Percentiles rank a stretch among this genome's conserved stretches.
Conservation (phyloP, 306 rosid genomes). For the Cyclanthera cordifolia region DNA sequence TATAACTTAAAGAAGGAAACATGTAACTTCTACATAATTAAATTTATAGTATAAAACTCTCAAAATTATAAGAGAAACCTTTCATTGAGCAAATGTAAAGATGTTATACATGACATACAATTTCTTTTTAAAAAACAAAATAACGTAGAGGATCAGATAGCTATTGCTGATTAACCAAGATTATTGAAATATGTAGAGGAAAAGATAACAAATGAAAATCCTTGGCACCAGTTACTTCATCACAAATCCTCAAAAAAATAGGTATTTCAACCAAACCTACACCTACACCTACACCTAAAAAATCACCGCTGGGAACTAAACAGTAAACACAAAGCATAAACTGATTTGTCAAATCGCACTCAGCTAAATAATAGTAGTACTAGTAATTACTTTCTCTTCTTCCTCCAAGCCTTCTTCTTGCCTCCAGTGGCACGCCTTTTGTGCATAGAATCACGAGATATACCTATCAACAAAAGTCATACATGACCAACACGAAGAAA, state of each 20-base stretch:
- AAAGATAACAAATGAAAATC: not conserved
- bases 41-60: not conserved
- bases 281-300: not conserved
- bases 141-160: not conserved
- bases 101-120: not conserved
- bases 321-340: not conserved
- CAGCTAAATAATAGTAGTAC: not conserved
- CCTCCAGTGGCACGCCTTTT: constrained; percentile 9
- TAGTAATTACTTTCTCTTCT: constrained; percentile 3
- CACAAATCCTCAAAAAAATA: not conserved
- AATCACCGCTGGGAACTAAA: not conserved
- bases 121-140: not conserved
- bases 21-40: not conserved
- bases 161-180: not conserved
- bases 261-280: not conserved
- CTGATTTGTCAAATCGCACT: not conserved
- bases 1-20: not conserved
- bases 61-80: not conserved
- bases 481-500: not conserved
- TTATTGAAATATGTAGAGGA: not conserved
- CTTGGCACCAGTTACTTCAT: not conserved
- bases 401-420: constrained; percentile 11
- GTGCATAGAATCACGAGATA: constrained; percentile 12
- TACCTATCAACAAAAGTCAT: not conserved
- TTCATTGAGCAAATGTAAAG: not conserved